A percentile compares a stretch with the other conserved stretches of the same genome.
These are phyloP conservation scores for Colletotrichum camelliae DNA, from an alignment of 2,329 filamentous ascomycete species.

Conservation along the genomic window DNA sequence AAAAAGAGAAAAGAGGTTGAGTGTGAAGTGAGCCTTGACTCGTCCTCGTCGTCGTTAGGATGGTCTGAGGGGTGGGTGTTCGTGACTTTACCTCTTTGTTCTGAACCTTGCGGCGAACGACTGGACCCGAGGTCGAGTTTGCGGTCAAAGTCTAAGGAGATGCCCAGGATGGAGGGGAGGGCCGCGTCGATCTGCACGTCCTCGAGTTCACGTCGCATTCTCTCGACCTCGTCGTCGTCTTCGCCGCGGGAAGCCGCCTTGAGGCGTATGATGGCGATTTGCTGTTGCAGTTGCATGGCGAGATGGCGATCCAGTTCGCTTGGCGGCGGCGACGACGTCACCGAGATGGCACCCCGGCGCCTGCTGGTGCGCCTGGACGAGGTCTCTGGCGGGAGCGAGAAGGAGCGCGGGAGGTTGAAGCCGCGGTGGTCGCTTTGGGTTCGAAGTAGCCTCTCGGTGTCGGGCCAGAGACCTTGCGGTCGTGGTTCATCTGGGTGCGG, in stretches of 20 bases:
- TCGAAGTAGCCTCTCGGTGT: background rate
- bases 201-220: conserved; percentile 3
- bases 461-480: conserved; percentile 1
- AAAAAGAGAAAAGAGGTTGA: background rate
- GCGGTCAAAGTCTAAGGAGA: conserved; percentile 11
- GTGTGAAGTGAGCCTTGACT: background rate
- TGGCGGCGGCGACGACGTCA: background rate
- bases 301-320: conserved; percentile 7
- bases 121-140: conserved; percentile 4
- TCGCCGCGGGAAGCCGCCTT: background rate
- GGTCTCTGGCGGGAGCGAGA: background rate
- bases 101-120: background rate
- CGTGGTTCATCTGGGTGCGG: background rate
- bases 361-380: background rate
- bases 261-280: conserved; percentile 3
- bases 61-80: background rate
- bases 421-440: background rate
- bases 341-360: conserved; percentile 16
- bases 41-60: background rate
- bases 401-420: background rate
- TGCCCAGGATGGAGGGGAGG: conserved; percentile 1
- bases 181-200: conserved; percentile 12
- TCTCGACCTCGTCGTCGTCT: background rate
- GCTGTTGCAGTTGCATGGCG: conserved; percentile 13
- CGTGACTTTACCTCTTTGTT: background rate